These are phyloP conservation scores for Phallus indusiatus DNA, from an alignment of 768 basidiomycete genomes.

Conservation along the genomic window DNA sequence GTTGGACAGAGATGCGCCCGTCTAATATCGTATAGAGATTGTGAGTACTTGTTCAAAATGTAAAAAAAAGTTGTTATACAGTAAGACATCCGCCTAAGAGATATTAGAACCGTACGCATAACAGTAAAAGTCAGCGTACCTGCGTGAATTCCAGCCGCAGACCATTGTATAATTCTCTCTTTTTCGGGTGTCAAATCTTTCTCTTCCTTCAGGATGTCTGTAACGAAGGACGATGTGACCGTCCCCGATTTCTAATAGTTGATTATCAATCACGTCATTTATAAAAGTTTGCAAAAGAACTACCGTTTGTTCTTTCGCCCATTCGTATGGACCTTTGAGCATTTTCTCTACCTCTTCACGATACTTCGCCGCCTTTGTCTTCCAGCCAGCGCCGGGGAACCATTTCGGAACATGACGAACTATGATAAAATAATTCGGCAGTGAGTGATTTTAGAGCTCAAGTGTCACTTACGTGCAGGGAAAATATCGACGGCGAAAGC, in stretches of 20 bases:
- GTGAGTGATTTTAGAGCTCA: neutral
- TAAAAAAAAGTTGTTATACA: too few species aligned
- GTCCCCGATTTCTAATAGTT: neutral
- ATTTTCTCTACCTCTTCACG: slow-evolving; percentile 13
- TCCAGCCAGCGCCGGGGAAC: slow-evolving; percentile 26
- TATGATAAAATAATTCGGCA: slow-evolving; percentile 1
- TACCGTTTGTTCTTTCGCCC: slow-evolving; percentile 12
- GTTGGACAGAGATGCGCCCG: neutral
- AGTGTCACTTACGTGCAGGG: slow-evolving; percentile 13
- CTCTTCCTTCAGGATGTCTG: neutral
- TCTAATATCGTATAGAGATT: neutral
- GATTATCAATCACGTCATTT: neutral
- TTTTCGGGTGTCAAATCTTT: neutral
- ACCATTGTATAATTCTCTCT: neutral
- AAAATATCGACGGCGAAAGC: slow-evolving; percentile 18
- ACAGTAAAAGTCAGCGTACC: neutral
- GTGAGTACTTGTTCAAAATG: neutral
- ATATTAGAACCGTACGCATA: neutral
- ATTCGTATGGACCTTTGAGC: slow-evolving; percentile 15
- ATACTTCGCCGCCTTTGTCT: slow-evolving; percentile 14
- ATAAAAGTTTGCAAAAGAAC: neutral
- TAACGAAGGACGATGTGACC: neutral
- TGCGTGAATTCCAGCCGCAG: neutral
- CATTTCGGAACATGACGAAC: slow-evolving; percentile 22
- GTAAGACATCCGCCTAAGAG: too few species aligned